Evolutionary conservation across 306 rosid genomes (phyloP).

Genomic region (Calophaca sinica): DNA sequence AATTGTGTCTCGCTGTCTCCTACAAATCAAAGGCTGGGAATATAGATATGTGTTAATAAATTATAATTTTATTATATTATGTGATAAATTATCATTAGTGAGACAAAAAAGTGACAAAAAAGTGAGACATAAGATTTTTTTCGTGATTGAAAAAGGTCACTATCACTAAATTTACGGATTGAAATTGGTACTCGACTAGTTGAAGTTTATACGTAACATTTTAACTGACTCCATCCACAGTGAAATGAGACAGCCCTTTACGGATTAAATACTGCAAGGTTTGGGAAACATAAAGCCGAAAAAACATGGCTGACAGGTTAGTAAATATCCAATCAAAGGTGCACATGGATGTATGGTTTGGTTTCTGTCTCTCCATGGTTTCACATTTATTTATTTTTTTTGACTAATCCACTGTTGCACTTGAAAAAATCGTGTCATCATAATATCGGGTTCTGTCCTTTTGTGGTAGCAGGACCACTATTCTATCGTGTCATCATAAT

Average conservation of each 20-base stretch:
- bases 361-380: slow-evolving; percentile 23
- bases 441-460: slow-evolving; percentile 1
- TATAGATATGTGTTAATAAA: too few species aligned
- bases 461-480: slow-evolving; percentile 35
- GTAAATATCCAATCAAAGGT: slow-evolving; percentile 10
- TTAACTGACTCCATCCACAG: not conserved
- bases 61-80: too few species aligned
- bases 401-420: not conserved
- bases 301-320: slow-evolving; percentile 15
- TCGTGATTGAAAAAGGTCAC: too few species aligned
- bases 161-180: too few species aligned
- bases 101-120: too few species aligned
- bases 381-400: not conserved
- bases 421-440: slow-evolving; percentile 18
- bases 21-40: too few species aligned
- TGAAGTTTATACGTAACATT: too few species aligned
- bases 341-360: slow-evolving; percentile 26
- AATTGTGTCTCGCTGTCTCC: too few species aligned
- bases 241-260: slow-evolving; percentile 3
- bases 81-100: too few species aligned
- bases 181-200: too few species aligned
- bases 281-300: not conserved
- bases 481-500: not conserved
- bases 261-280: not conserved
- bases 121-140: too few species aligned